Evolutionary conservation across 2,329 filamentous ascomycete species (phyloP).

Genomic region (Microsporum audouinii): DNA sequence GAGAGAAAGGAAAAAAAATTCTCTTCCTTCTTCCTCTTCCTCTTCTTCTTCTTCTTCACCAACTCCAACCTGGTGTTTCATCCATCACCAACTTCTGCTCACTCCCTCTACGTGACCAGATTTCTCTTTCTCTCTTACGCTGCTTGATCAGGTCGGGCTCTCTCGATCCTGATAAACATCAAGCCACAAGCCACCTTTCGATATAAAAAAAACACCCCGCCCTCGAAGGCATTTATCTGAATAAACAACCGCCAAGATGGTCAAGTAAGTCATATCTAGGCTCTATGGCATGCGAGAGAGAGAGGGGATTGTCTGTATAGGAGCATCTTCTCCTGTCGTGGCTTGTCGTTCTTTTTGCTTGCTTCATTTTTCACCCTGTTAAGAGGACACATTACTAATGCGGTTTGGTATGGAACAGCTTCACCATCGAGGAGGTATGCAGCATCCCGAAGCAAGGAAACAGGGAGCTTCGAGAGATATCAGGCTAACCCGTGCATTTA

Average conservation of each 20-base stretch:
- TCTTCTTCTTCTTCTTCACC: constrained; percentile 20
- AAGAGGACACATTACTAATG: background rate
- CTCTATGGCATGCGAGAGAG: background rate
- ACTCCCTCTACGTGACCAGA: constrained; percentile 10
- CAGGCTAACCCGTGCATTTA: constrained; percentile 13
- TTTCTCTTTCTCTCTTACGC: constrained; percentile 10
- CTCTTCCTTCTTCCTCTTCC: constrained; percentile 14
- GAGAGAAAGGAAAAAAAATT: constrained; percentile 15
- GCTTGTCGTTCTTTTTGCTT: background rate
- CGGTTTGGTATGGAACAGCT: constrained; percentile 46
- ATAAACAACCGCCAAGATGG: constrained; percentile 79
- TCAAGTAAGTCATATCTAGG: constrained; percentile 67
- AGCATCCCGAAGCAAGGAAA: constrained; percentile 3
- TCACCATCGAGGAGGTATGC: constrained; percentile 84
- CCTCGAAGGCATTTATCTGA: constrained; percentile 27
- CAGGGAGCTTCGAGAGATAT: background rate
- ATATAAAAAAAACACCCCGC: constrained; percentile 25
- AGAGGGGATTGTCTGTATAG: background rate
- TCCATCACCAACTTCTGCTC: constrained; percentile 8
- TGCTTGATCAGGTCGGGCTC: constrained; percentile 30
- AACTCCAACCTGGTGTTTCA: constrained; percentile 7
- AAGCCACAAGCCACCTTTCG: constrained; percentile 1
- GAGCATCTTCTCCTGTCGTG: background rate
- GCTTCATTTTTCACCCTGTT: constrained; percentile 7
- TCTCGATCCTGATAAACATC: constrained; percentile 33